phyloP scores from a whole-genome alignment of 1,139 yeast species.

The Suhomyces terraborum region DNA sequence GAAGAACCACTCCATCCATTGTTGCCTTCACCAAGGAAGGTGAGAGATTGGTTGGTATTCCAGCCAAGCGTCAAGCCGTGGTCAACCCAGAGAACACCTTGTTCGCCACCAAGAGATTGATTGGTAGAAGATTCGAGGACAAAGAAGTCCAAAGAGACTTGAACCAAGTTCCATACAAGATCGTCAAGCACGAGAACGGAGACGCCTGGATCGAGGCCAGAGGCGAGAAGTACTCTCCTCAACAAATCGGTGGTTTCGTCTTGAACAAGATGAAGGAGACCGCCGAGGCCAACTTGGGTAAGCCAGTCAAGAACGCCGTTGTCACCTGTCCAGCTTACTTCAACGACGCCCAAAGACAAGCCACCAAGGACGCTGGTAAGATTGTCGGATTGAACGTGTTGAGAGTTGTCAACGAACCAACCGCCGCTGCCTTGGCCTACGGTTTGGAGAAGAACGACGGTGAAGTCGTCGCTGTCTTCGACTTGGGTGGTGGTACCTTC shows the following conservation, averaged over 20 bases:
- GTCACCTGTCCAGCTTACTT: slow-evolving; percentile 98
- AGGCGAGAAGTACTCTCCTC: slow-evolving; percentile 92
- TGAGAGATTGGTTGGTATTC: slow-evolving; percentile 95
- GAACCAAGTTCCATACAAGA: slow-evolving; percentile 95
- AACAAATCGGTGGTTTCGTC: slow-evolving; percentile 96
- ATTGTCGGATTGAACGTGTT: slow-evolving; percentile 94
- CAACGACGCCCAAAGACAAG: slow-evolving; percentile 98
- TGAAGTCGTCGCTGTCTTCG: slow-evolving; percentile 80
- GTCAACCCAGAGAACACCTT: slow-evolving; percentile 98
- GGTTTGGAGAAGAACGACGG: slow-evolving; percentile 86
- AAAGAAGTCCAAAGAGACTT: slow-evolving; percentile 95
- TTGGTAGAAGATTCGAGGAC: slow-evolving; percentile 98
- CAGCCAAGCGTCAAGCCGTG: slow-evolving; percentile 99
- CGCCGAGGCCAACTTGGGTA: slow-evolving; percentile 89
- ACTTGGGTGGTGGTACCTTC: slow-evolving; percentile 88
- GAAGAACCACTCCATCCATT: slow-evolving; percentile 97
- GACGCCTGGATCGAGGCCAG: slow-evolving; percentile 99
- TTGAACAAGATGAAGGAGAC: slow-evolving; percentile 97
- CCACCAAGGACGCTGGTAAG: slow-evolving; percentile 98
- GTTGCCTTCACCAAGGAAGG: slow-evolving; percentile 95
- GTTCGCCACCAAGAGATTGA: slow-evolving; percentile 97
- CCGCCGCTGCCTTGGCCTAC: slow-evolving; percentile 98
- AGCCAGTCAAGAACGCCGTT: slow-evolving; percentile 81
- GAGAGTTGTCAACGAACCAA: slow-evolving; percentile 98
- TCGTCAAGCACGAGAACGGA: slow-evolving; percentile 93